phyloP scores from a whole-genome alignment of 164 flowering plant species.

The Hamamelis virginiana region DNA sequence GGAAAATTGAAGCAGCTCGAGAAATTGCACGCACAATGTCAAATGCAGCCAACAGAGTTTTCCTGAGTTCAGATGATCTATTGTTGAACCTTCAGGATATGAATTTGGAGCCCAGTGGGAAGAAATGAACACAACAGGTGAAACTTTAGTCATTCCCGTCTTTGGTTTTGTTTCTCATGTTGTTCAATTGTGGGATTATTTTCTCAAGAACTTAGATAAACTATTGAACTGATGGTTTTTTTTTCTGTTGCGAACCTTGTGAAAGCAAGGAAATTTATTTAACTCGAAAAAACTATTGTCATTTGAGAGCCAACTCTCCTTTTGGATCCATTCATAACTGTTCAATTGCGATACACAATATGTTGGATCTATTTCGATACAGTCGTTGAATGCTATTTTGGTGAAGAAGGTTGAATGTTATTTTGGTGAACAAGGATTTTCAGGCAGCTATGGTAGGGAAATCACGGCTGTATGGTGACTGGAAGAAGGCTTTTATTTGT shows the following conservation, averaged over 20 bases:
- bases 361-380: too few relatives aligned
- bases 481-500: too few relatives aligned
- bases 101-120: constrained; percentile 21
- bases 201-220: neutral
- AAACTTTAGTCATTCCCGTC: neutral
- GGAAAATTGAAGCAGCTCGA: constrained; percentile 54
- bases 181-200: neutral
- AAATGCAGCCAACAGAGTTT: constrained; percentile 38
- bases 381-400: too few relatives aligned
- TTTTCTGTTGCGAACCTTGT: neutral
- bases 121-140: constrained; percentile 5
- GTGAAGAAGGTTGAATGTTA: too few relatives aligned
- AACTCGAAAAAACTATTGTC: too few relatives aligned
- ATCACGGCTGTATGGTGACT: too few relatives aligned
- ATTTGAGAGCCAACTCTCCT: too few relatives aligned
- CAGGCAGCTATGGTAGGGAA: too few relatives aligned
- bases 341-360: too few relatives aligned
- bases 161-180: neutral
- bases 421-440: too few relatives aligned
- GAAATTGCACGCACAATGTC: constrained; percentile 46
- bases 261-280: neutral
- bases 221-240: too few relatives aligned
- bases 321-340: too few relatives aligned
- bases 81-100: constrained; percentile 50
- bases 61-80: constrained; percentile 46